Evolutionary conservation across 148 eudicot genomes (phyloP).

Genomic region (Vaccinium macrocarpon): DNA sequence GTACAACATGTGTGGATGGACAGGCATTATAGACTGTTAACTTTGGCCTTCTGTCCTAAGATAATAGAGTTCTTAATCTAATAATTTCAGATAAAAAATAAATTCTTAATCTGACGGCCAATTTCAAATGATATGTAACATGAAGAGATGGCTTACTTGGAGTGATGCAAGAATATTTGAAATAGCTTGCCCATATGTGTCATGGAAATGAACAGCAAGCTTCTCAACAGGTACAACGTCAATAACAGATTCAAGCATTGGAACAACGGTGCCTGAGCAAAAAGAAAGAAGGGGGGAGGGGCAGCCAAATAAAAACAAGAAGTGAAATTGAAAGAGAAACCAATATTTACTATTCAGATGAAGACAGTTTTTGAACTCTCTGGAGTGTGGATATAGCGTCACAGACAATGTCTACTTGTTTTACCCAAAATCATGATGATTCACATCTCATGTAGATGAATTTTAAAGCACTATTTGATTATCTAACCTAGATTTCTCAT

Average conservation of each 20-base stretch:
- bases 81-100: neutral
- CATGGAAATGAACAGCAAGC: conserved; percentile 96
- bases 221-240: conserved; percentile 66
- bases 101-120: neutral
- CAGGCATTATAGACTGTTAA: neutral
- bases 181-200: conserved; percentile 93
- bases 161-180: conserved; percentile 85
- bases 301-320: neutral
- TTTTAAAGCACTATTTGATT: neutral
- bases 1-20: neutral
- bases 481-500: neutral
- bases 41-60: neutral
- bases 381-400: neutral
- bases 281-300: neutral
- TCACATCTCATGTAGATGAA: neutral
- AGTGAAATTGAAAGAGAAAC: neutral
- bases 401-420: neutral
- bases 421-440: neutral
- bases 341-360: neutral
- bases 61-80: neutral
- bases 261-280: conserved; percentile 63
- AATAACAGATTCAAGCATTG: conserved; percentile 83
- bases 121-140: neutral
- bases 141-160: conserved; percentile 49
- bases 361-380: neutral